These are phyloP conservation scores for Saururus chinensis DNA, from an alignment of 164 flowering plant species.

Conservation along the genomic window DNA sequence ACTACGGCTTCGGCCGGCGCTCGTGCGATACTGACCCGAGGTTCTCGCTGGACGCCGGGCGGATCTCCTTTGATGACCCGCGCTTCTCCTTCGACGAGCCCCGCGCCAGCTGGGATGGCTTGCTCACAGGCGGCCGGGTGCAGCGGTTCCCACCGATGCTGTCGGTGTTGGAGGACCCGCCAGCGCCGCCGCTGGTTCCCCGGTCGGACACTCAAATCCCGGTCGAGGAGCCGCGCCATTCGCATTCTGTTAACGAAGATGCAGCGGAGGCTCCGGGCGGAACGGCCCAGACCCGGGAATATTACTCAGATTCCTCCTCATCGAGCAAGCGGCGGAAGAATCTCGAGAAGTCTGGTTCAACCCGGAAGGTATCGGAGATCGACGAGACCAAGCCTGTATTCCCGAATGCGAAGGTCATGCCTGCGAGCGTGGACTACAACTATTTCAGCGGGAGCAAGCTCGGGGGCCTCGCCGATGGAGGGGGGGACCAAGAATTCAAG, in stretches of 20 bases:
- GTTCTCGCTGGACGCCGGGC: slow-evolving; percentile 36
- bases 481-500: slow-evolving; percentile 29
- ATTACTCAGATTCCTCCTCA: slow-evolving; percentile 66
- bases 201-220: slow-evolving; percentile 61
- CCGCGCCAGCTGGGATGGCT: slow-evolving; percentile 95
- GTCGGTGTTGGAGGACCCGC: slow-evolving; percentile 69
- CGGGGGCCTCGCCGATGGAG: slow-evolving; percentile 1
- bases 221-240: slow-evolving; percentile 47
- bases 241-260: slow-evolving; percentile 24
- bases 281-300: slow-evolving; percentile 77
- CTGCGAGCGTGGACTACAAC: slow-evolving; percentile 30
- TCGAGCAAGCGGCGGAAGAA: slow-evolving; percentile 46
- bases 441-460: slow-evolving; percentile 23
- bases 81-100: slow-evolving; percentile 75
- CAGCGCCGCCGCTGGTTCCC: slow-evolving; percentile 18
- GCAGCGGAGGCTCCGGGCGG: slow-evolving; percentile 62
- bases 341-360: slow-evolving; percentile 63
- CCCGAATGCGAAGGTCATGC: slow-evolving; percentile 46
- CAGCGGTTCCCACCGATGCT: slow-evolving; percentile 62
- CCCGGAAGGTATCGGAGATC: slow-evolving; percentile 58
- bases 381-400: slow-evolving; percentile 46
- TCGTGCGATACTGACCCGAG: slow-evolving; percentile 54
- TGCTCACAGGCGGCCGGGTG: slow-evolving; percentile 34
- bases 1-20: slow-evolving; percentile 78
- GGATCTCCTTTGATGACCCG: slow-evolving; percentile 61